Percentiles rank a stretch among this genome's conserved stretches.
Conservation (phyloP, 192 early-diverging fungal genomes). For the Kickxella alabastrina region DNA sequence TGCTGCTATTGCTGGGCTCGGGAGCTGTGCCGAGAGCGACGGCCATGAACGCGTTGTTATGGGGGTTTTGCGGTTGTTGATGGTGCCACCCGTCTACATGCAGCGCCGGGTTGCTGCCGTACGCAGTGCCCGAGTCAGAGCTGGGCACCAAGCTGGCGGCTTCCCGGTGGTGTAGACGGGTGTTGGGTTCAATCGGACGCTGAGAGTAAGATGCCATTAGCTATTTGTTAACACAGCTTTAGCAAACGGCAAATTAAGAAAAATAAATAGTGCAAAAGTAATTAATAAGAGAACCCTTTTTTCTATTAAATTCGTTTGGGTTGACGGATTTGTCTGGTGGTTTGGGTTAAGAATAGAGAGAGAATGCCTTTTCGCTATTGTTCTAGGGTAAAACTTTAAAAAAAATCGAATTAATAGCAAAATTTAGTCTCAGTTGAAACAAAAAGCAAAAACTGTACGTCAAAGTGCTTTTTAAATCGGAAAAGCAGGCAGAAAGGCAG, state of each 20-base stretch:
- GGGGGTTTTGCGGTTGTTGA: constrained; percentile 3
- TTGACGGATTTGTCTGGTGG: background rate
- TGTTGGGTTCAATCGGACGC: constrained; percentile 44
- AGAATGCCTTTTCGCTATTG: background rate
- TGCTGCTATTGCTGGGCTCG: background rate
- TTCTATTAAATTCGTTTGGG: background rate
- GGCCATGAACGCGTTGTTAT: background rate
- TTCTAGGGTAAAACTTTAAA: too few species aligned
- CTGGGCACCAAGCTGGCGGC: constrained; percentile 16
- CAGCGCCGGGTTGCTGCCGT: constrained; percentile 42
- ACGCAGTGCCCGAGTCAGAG: background rate
- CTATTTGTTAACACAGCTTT: background rate
- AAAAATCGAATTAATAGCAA: background rate
- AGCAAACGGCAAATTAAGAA: too few species aligned
- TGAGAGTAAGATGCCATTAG: constrained; percentile 30
- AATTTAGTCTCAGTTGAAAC: constrained; percentile 4
- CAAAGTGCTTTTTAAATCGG: constrained; percentile 4
- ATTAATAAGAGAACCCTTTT: background rate
- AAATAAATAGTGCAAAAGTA: too few species aligned
- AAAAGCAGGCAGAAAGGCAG: background rate
- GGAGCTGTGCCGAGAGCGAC: background rate
- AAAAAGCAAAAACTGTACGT: constrained; percentile 3
- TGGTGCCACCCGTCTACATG: constrained; percentile 54
- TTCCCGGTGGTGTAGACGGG: constrained; percentile 54
- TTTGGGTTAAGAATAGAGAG: background rate